These are phyloP conservation scores for Kluyveromyces starmeri DNA, from an alignment of 805 yeast genomes.

Conservation along the genomic window DNA sequence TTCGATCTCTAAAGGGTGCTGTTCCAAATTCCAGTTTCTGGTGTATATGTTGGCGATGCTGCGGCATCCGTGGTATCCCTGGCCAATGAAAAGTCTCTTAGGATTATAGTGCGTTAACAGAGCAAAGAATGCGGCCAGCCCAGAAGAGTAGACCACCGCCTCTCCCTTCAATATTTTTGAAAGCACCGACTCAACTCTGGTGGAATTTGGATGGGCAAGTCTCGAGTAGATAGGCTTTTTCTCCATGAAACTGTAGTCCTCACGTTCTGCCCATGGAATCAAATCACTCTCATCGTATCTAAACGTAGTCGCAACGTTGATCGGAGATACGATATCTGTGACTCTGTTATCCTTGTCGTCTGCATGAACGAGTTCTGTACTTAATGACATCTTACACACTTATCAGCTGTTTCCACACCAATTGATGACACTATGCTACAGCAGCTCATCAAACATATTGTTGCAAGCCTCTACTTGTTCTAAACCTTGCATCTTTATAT, in stretches of 20 bases:
- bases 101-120: constrained; percentile 65
- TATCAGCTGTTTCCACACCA: too few relatives aligned
- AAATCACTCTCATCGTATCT: constrained; percentile 52
- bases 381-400: constrained; percentile 16
- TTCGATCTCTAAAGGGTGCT: constrained; percentile 34
- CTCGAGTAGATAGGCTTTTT: constrained; percentile 56
- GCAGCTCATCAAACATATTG: too few relatives aligned
- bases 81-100: constrained; percentile 61
- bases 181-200: constrained; percentile 58
- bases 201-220: constrained; percentile 61
- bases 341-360: constrained; percentile 54
- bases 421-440: too few relatives aligned
- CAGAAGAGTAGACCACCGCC: constrained; percentile 66
- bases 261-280: constrained; percentile 35
- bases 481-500: too few relatives aligned
- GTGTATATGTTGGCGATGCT: constrained; percentile 56
- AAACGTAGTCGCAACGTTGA: constrained; percentile 74
- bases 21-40: constrained; percentile 50
- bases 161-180: constrained; percentile 52
- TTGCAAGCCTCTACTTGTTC: too few relatives aligned
- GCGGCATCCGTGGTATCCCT: constrained; percentile 80
- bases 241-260: constrained; percentile 27
- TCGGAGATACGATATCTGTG: constrained; percentile 66
- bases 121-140: constrained; percentile 75
- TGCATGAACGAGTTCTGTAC: constrained; percentile 59